Percentiles rank a stretch among this genome's conserved stretches.
These are phyloP conservation scores for Lachnellula hyalina DNA, from an alignment of 2,329 filamentous ascomycete species.

Conservation along the genomic window DNA sequence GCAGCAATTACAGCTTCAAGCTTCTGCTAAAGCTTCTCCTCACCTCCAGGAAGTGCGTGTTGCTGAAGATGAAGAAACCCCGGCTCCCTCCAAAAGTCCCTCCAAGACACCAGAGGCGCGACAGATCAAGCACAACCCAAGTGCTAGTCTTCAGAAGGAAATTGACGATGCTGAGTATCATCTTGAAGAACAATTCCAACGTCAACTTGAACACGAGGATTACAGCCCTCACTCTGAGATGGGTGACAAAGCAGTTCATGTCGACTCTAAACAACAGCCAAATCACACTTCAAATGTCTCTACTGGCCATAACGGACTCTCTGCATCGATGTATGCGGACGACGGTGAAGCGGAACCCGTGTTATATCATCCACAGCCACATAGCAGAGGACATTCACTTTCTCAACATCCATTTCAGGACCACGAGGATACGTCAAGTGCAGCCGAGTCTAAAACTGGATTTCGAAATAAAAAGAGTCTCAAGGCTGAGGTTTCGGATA, in stretches of 20 bases:
- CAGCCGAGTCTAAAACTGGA: constrained; percentile 19
- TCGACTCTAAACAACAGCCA: constrained; percentile 12
- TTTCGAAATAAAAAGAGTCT: constrained; percentile 6
- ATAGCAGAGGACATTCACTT: constrained; percentile 66
- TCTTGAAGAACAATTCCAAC: constrained; percentile 71
- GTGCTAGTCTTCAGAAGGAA: constrained; percentile 73
- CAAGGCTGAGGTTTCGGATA: constrained; percentile 53
- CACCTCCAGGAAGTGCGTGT: constrained; percentile 69
- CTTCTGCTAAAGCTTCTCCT: constrained; percentile 48
- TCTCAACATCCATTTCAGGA: constrained; percentile 61
- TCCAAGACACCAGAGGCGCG: constrained; percentile 54
- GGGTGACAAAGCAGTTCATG: constrained; percentile 19
- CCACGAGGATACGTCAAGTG: constrained; percentile 40
- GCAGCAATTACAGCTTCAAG: constrained; percentile 28
- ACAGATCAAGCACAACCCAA: constrained; percentile 65
- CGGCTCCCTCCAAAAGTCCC: constrained; percentile 39
- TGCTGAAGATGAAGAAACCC: constrained; percentile 56
- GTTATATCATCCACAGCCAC: constrained; percentile 68
- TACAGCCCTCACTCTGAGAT: constrained; percentile 57
- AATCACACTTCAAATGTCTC: constrained; percentile 22
- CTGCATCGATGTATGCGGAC: constrained; percentile 43
- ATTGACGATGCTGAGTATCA: constrained; percentile 84
- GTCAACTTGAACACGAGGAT: constrained; percentile 73
- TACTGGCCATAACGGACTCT: constrained; percentile 20
- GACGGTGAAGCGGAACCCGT: constrained; percentile 50